Evolutionary conservation across 2,329 filamentous ascomycete species (phyloP), one percentile per base, ranked within the genome.

Genomic region (Immersiporthe knoxdaviesiana): DNA sequence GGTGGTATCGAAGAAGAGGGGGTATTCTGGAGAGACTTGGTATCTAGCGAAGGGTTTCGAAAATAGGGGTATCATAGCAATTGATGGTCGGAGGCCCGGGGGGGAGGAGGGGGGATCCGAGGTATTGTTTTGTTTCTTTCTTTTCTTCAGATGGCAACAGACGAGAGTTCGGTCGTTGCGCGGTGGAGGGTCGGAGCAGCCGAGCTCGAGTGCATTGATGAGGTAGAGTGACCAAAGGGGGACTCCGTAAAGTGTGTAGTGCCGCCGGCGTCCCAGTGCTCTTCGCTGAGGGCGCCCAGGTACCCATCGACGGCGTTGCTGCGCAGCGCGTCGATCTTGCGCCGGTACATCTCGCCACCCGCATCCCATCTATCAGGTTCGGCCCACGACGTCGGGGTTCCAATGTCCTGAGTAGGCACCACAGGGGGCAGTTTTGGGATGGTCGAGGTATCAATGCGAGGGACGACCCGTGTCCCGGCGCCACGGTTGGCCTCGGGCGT

Each of bases 231-330:
- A 66, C 76, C 73, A 66, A 82, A 83, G 44, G 80, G 79, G 24
- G 78, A 74, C n/a, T 78, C 74, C 35, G 77, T 75, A 63, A 81
- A 84, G 35, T 80, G 75, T 14, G 80, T 74, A 16, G 77, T 74
- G 18, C 79, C 77, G 60, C 79, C 79, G 8, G 81, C 74, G 71
- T 88, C 84, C 87, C 88, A 90, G 56, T 81, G 84, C 78, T 96
- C 92, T 75, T 97, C 94, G 70, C 92, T 91, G 64, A 98, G 83
- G 18, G 92, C 93, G 72, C 90, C 94, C 52, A 99, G 86, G 86
- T 97, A 99, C 50, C 90, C 92, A 74, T 90, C 93, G 41, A 94
- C 94, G 73, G 97, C 90, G 75, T 95, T 93, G 75, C 91, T 91
- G 71, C 94, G 91, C 66, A 97, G 82, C 3, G 92, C 90, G 79